Evolutionary conservation across 495 filamentous ascomycete genomes (phyloP), one percentile per base, ranked within the genome.

Genomic region (Xylaria telfairii): DNA sequence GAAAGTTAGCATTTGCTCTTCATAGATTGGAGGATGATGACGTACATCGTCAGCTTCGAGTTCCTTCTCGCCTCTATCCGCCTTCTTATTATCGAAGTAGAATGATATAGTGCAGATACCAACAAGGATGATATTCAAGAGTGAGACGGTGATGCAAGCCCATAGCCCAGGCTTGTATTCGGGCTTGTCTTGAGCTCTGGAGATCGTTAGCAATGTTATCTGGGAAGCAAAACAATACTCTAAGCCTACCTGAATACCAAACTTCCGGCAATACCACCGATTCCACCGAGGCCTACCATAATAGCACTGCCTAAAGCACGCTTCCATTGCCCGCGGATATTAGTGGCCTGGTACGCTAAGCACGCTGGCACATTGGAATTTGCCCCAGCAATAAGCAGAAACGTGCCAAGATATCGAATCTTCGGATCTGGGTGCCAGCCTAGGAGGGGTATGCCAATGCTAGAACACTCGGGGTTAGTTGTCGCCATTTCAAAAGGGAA

Each of bases 251-350:
- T 82, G 73, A 91, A 91, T 15, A 90, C 86, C 49, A 85, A 77
- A 47, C 82, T 83, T 41, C 87, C 86, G 12, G 82, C 82, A 72
- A 92, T 90, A 19, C 89, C 89, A 26, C 90, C 90, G 61, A 91
- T 80, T 24, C 85, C 87, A 13, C 88, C 89, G 44, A 84, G 78
- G 7, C 83, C 85, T 1, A 86, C 87, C 19, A 89, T 81, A 0
- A 84, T 86, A 0, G 89, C 88, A 41, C 85, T 87, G 59, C 80
- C 82, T 32, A 92, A 84, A 0, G 89, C 90, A 15, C 89, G 84
- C 57, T 88, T 90, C 89, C 89, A 91, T 72, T 91, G 89, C 1
- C 89, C 89, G 37, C 87, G 87, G 73, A 91, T 83, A 70, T 91
- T 91, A 76, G 90, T 91, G 9, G 88, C 85, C 75, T 80, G 78